These are phyloP conservation scores for Laguncularia racemosa DNA, from an alignment of 345 rosid genomes.

Conservation along the genomic window DNA sequence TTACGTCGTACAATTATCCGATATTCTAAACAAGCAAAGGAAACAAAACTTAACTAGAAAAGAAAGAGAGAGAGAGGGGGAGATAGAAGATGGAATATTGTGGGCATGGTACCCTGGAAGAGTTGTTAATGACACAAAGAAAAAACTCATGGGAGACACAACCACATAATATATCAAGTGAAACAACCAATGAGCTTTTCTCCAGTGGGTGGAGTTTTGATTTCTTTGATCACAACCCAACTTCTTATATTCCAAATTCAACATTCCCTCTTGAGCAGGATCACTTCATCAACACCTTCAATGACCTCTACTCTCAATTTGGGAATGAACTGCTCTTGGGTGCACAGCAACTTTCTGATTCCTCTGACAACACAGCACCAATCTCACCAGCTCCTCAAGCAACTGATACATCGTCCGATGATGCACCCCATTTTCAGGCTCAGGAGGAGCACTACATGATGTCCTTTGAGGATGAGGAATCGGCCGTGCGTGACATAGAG, in stretches of 20 bases:
- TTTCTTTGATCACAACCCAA: conserved; percentile 5
- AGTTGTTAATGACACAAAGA: conserved; percentile 3
- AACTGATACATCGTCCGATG: not conserved
- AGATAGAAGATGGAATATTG: conserved; percentile 7
- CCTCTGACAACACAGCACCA: not conserved
- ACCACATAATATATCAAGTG: not conserved
- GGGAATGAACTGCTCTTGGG: not conserved
- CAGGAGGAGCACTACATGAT: not conserved
- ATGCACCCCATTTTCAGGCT: not conserved
- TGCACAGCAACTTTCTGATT: conserved; percentile 1
- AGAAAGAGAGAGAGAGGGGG: not conserved
- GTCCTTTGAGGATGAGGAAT: conserved; percentile 3
- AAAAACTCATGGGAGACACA: not conserved
- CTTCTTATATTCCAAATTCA: not conserved
- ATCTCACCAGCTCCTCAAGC: not conserved
- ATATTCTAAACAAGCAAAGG: not conserved
- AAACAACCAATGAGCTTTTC: conserved; percentile 8
- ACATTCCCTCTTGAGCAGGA: not conserved
- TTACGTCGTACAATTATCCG: conserved; percentile 1
- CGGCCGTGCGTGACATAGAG: not conserved
- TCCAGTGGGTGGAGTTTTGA: conserved; percentile 3
- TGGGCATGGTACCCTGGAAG: conserved; percentile 6
- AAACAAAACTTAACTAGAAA: not conserved
- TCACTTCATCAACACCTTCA: conserved; percentile 3
- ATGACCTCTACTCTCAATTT: conserved; percentile 1